Evolutionary conservation across 768 basidiomycete species (phyloP), one percentile per base, ranked within the genome.

Genomic region (Cantharellus cinnabarinus): DNA sequence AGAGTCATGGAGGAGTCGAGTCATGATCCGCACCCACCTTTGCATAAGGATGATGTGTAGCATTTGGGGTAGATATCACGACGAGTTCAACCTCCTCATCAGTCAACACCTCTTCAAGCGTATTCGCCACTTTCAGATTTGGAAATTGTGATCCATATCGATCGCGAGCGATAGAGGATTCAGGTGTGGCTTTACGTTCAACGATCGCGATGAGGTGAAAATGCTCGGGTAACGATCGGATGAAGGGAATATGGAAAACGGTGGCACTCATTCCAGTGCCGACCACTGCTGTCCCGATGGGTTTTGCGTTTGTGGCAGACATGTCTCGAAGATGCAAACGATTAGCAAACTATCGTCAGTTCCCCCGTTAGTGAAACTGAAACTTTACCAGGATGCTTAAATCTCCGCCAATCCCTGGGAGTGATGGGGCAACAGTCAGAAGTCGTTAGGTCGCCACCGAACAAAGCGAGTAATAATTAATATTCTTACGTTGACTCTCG

Each of bases 261-360:
- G 63, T 63, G 38, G 66, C 66, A 52, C 61, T 62, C 56, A 62
- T 44, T 34, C 62, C 62, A 55, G 61, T 62, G 7, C 62, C 63
- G 52, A 39, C 56, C 52, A 29, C 42, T 44, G 63, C 90, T 95
- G 40, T 78, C 77, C 3, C 89, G 89, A 74, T 98, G 94, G 42
- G 87, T 77, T n/a, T 83, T 82, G 41, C 95, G 80, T 10, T 80
- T 85, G 61, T 98, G 76, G 4, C 83, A 87, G 50, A 94, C 91
- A 44, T 29, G 20, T 29, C 20, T 29, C 20, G 20, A 29, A 29
- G 20, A 29, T 41, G 42, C 56, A 41, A 57, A 10, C 41, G 50
- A 29, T 37, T 58, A 42, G 37, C 60, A 60, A 57, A 29, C 20
- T 29, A 29, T 29, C 20, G 20, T 29, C 20, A 29, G 20, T 29